Conservation (phyloP, 2,329 filamentous ascomycete species). For the Hymenoscyphus infarciens region DNA sequence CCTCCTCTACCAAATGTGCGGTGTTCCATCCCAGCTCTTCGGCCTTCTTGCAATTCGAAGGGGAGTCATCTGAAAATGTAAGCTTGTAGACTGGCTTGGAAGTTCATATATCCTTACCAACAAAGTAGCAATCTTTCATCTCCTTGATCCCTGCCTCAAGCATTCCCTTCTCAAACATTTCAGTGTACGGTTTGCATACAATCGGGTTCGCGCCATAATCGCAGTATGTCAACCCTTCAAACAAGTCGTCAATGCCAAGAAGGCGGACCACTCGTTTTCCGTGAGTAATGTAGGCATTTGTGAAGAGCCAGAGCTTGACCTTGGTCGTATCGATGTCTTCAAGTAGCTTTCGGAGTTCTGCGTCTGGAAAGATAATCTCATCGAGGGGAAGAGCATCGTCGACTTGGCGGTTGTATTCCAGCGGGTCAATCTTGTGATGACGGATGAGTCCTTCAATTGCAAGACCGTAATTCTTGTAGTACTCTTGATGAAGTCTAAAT, state of each 20-base stretch:
- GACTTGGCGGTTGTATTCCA: constrained; percentile 92
- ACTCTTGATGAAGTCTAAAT: constrained; percentile 79
- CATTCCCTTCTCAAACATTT: constrained; percentile 90
- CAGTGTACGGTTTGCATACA: constrained; percentile 79
- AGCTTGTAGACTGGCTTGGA: not conserved
- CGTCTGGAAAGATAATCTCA: constrained; percentile 74
- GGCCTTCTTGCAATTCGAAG: constrained; percentile 74
- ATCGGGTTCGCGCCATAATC: constrained; percentile 74
- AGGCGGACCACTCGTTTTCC: constrained; percentile 77
- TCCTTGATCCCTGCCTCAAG: constrained; percentile 68
- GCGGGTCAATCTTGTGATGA: constrained; percentile 89
- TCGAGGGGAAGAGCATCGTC: constrained; percentile 93
- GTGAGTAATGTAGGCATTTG: constrained; percentile 92
- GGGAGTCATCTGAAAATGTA: constrained; percentile 69
- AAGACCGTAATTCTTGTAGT: constrained; percentile 95
- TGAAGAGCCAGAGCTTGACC: constrained; percentile 89
- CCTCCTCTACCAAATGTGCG: constrained; percentile 80
- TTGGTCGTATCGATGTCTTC: constrained; percentile 79
- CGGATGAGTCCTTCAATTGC: constrained; percentile 92
- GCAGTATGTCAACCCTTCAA: constrained; percentile 93
- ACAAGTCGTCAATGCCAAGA: constrained; percentile 79
- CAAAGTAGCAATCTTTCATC: constrained; percentile 79
- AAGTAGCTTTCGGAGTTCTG: constrained; percentile 70
- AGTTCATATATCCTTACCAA: constrained; percentile 57
- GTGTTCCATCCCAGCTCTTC: constrained; percentile 80